These are phyloP conservation scores for Nakaseomyces nivariensis DNA, from an alignment of 1,139 yeast species.

Conservation along the genomic window DNA sequence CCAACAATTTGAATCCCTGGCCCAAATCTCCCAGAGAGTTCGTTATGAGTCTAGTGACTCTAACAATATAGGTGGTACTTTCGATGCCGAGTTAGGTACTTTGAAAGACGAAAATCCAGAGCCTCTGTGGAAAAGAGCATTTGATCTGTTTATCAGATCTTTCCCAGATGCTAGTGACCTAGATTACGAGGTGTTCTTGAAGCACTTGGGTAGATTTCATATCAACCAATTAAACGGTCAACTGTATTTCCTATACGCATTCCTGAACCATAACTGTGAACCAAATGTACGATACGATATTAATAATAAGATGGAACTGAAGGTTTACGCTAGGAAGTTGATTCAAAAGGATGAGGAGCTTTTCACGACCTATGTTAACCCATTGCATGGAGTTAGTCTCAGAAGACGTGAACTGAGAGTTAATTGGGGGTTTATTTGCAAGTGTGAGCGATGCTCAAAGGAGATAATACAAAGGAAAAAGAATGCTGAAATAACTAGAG, in stretches of 20 bases:
- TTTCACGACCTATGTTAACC: slow-evolving; percentile 61
- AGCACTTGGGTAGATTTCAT: slow-evolving; percentile 61
- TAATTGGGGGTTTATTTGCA: slow-evolving; percentile 81
- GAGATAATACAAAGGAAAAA: slow-evolving; percentile 32
- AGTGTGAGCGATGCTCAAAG: slow-evolving; percentile 52
- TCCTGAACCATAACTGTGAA: slow-evolving; percentile 66
- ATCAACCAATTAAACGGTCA: slow-evolving; percentile 63
- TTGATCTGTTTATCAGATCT: slow-evolving; percentile 38
- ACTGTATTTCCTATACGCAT: slow-evolving; percentile 53
- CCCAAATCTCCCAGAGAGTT: slow-evolving; percentile 57
- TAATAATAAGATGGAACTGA: slow-evolving; percentile 41
- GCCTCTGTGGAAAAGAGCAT: slow-evolving; percentile 51
- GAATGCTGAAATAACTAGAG: slow-evolving; percentile 10
- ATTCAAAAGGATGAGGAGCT: slow-evolving; percentile 61
- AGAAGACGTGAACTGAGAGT: slow-evolving; percentile 59
- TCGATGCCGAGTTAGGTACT: slow-evolving; percentile 42
- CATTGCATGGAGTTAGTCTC: slow-evolving; percentile 49
- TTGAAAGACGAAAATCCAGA: slow-evolving; percentile 27
- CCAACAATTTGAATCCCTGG: slow-evolving; percentile 51
- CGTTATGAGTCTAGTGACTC: slow-evolving; percentile 54
- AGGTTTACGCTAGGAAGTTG: slow-evolving; percentile 48
- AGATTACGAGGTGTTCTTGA: slow-evolving; percentile 46
- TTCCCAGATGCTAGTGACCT: slow-evolving; percentile 37
- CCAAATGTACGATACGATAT: slow-evolving; percentile 57
- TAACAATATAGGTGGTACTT: slow-evolving; percentile 42